A percentile compares a stretch with the other conserved stretches of the same genome.
Conservation (phyloP, 345 rosid species). For the Sisymbrium irio region DNA sequence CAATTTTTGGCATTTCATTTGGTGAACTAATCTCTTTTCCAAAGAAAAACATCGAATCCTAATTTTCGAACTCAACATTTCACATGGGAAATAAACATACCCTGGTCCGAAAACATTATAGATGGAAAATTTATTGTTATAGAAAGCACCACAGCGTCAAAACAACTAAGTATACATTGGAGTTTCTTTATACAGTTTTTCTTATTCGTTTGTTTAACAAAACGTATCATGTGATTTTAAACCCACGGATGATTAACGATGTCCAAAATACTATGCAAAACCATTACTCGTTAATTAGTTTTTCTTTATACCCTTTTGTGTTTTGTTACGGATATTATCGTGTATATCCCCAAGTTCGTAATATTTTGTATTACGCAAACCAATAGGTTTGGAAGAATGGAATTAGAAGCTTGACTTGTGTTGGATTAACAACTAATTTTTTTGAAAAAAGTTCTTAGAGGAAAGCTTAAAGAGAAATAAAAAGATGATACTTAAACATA, state of each 20-base stretch:
- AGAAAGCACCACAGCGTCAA: too few species aligned
- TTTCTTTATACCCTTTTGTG: not conserved
- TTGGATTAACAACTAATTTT: not conserved
- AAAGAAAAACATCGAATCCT: not conserved
- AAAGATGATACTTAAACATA: slow-evolving; percentile 15
- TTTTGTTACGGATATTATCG: not conserved
- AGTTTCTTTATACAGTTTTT: too few species aligned
- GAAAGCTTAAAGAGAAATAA: not conserved
- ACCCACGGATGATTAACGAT: too few species aligned
- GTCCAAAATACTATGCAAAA: too few species aligned
- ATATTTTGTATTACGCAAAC: not conserved
- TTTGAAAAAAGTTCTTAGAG: not conserved
- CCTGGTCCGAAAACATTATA: not conserved
- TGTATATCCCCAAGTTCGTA: slow-evolving; percentile 19
- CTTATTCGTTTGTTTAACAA: too few species aligned
- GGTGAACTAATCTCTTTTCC: not conserved
- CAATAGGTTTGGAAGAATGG: not conserved
- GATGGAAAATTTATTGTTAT: too few species aligned
- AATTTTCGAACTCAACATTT: not conserved
- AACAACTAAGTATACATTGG: too few species aligned
- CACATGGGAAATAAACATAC: not conserved
- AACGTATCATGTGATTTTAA: too few species aligned
- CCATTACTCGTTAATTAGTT: not conserved
- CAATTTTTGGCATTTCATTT: not conserved
- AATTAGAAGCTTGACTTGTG: too few species aligned